A percentile compares a stretch with the other conserved stretches of the same genome.
Conservation (phyloP, 2,329 filamentous ascomycete genomes). For the Colletotrichum graminicola region DNA sequence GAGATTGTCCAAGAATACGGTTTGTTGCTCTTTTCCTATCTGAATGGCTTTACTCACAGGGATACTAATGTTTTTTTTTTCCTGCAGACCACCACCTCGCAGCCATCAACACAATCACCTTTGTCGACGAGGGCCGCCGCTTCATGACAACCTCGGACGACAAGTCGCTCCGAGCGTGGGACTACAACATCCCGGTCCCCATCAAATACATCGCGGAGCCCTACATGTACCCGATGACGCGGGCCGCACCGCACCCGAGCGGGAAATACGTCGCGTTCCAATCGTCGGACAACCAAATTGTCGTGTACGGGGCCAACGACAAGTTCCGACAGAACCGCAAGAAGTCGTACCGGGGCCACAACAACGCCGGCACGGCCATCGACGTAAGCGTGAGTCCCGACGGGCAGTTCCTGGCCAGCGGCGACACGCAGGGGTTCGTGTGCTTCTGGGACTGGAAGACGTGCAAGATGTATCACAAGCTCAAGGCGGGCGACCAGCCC, state of each 20-base stretch:
- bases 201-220: conserved; percentile 99
- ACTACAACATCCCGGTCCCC: conserved; percentile 97
- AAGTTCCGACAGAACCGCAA: conserved; percentile 98
- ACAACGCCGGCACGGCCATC: conserved; percentile 93
- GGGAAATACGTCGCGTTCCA: conserved; percentile 95
- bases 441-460: conserved; percentile 99
- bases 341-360: conserved; percentile 95
- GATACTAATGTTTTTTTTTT: conserved; percentile 16
- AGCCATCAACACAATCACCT: conserved; percentile 97
- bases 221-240: conserved; percentile 97
- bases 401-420: conserved; percentile 88
- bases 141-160: conserved; percentile 99
- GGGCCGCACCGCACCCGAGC: conserved; percentile 84
- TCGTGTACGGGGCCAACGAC: conserved; percentile 94
- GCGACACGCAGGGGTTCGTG: conserved; percentile 88
- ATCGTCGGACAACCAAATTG: conserved; percentile 93
- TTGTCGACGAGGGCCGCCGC: conserved; percentile 91
- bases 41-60: too few relatives aligned
- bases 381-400: conserved; percentile 91
- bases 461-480: conserved; percentile 98
- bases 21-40: neutral
- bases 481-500: conserved; percentile 84
- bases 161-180: conserved; percentile 95
- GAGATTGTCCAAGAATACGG: conserved; percentile 92
- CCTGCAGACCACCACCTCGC: conserved; percentile 88